A percentile compares a stretch with the other conserved stretches of the same genome.
Conservation (phyloP, 2,329 filamentous ascomycete genomes). For the Basipetospora chlamydospora region DNA sequence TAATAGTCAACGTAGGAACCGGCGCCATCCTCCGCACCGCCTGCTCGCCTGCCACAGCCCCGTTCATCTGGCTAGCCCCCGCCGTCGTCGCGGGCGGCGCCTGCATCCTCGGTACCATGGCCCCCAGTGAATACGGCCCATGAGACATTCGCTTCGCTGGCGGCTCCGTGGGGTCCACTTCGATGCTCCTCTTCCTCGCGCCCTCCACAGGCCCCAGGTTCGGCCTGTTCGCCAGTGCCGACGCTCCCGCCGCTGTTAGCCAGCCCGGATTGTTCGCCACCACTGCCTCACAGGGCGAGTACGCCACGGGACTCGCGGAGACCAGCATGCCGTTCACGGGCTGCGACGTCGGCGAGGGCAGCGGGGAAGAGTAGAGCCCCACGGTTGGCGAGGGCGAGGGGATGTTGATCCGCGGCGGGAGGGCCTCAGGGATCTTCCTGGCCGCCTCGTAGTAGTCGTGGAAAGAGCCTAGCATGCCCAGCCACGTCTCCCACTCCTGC, state of each 20-base stretch:
- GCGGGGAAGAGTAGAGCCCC: neutral
- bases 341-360: conserved; percentile 1
- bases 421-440: conserved; percentile 23
- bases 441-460: conserved; percentile 69
- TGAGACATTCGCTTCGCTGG: conserved; percentile 4
- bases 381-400: conserved; percentile 3
- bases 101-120: neutral
- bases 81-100: neutral
- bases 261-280: neutral
- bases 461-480: conserved; percentile 68
- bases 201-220: neutral
- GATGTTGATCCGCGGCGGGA: conserved; percentile 1
- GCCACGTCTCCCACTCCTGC: conserved; percentile 77
- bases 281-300: neutral
- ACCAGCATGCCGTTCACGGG: neutral
- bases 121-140: conserved; percentile 1
- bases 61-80: neutral
- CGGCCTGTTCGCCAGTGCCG: conserved; percentile 3
- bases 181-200: conserved; percentile 4
- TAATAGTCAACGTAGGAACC: conserved; percentile 5
- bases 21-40: neutral
- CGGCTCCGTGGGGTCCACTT: conserved; percentile 3
- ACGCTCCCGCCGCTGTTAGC: conserved; percentile 1
- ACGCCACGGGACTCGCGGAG: neutral
- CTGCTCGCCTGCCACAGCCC: too few species aligned